phyloP scores from a whole-genome alignment of 2,329 filamentous ascomycete species.

The Alternaria triticina region DNA sequence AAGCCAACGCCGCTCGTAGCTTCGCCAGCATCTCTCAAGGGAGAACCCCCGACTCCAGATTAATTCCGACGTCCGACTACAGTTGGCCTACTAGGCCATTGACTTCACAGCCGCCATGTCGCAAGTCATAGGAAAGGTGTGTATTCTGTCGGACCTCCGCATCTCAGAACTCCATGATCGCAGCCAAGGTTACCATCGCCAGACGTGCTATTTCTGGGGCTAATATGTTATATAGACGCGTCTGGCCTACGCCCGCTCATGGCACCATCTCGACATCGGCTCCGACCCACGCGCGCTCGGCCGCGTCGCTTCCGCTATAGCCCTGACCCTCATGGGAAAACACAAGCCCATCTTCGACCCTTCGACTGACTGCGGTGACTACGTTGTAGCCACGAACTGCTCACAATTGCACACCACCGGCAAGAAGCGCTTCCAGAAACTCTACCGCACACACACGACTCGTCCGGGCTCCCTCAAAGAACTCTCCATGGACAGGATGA shows the following conservation, averaged over 20 bases:
- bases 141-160: slow-evolving; percentile 40
- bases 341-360: slow-evolving; percentile 98
- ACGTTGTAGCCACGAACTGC: slow-evolving; percentile 93
- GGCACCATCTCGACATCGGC: slow-evolving; percentile 86
- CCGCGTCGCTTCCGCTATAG: slow-evolving; percentile 86
- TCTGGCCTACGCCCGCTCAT: slow-evolving; percentile 93
- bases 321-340: slow-evolving; percentile 92
- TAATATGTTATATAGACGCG: slow-evolving; percentile 69
- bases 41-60: neutral
- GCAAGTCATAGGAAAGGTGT: slow-evolving; percentile 77
- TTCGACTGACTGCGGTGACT: slow-evolving; percentile 98
- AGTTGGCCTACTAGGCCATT: slow-evolving; percentile 23
- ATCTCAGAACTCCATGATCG: slow-evolving; percentile 1
- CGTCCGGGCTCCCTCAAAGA: slow-evolving; percentile 83
- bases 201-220: neutral
- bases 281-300: slow-evolving; percentile 78
- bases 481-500: slow-evolving; percentile 94
- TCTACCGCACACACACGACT: slow-evolving; percentile 94
- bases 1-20: slow-evolving; percentile 1
- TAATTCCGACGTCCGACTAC: neutral
- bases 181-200: neutral
- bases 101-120: slow-evolving; percentile 65
- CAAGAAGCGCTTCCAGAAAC: slow-evolving; percentile 91
- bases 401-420: slow-evolving; percentile 86
- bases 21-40: neutral